These are phyloP conservation scores for Sextonia rubra DNA, from an alignment of 164 flowering plant genomes.

Conservation along the genomic window DNA sequence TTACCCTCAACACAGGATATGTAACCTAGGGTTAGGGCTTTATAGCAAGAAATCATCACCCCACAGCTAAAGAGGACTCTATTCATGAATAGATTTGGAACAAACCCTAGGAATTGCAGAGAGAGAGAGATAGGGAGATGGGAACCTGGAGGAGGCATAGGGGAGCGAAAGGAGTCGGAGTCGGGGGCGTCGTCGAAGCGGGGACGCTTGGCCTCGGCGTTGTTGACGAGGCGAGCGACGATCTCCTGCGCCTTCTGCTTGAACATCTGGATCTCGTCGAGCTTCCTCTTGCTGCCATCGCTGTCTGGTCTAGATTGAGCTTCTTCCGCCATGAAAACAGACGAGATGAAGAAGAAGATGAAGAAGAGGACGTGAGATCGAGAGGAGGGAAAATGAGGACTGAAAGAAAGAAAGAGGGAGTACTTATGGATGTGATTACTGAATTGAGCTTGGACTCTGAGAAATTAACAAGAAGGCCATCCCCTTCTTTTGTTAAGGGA, in stretches of 20 bases:
- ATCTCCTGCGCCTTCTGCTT: conserved; percentile 87
- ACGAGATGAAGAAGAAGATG: background rate
- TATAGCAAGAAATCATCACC: background rate
- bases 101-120: conserved; percentile 12
- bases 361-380: background rate
- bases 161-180: conserved; percentile 11
- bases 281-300: conserved; percentile 29
- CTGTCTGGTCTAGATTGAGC: conserved; percentile 12
- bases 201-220: conserved; percentile 68
- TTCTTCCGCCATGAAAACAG: conserved; percentile 9
- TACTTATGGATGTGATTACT: background rate
- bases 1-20: too few relatives aligned
- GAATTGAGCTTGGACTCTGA: too few relatives aligned
- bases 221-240: conserved; percentile 62
- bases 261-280: conserved; percentile 59
- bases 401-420: background rate
- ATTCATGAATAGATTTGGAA: background rate
- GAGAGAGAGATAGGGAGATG: background rate
- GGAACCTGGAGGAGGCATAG: background rate
- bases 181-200: conserved; percentile 54
- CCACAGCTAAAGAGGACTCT: background rate
- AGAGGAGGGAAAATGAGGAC: background rate
- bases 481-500: too few relatives aligned
- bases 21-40: background rate
- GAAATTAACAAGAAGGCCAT: too few relatives aligned